Conservation (phyloP, 352 stramenopile species). For the Phytopythium helicoides region DNA sequence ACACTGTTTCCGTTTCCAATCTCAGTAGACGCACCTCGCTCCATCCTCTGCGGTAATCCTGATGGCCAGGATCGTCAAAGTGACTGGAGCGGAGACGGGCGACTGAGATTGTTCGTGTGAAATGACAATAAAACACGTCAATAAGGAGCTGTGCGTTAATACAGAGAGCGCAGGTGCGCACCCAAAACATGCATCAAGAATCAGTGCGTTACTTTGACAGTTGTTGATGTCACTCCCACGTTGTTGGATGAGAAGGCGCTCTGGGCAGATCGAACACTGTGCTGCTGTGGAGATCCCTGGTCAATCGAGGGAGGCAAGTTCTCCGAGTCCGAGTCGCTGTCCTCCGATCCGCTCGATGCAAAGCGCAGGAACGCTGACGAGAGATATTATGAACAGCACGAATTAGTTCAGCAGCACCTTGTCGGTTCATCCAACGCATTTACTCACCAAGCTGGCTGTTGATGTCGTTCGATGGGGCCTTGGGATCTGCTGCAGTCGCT, state of each 20-base stretch:
- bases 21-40: too few species aligned
- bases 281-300: conserved; percentile 20
- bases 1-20: too few species aligned
- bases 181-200: background rate
- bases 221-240: conserved; percentile 6
- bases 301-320: conserved; percentile 3
- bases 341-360: conserved; percentile 47
- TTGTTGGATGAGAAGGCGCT: conserved; percentile 24
- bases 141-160: conserved; percentile 3
- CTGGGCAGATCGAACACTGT: conserved; percentile 25
- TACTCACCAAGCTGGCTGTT: conserved; percentile 16
- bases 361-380: conserved; percentile 49
- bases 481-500: background rate
- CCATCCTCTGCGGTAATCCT: background rate
- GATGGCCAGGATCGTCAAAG: conserved; percentile 21
- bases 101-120: conserved; percentile 7
- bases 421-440: background rate
- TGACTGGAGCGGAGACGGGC: conserved; percentile 7
- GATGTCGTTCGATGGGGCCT: background rate
- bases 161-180: background rate
- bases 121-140: background rate
- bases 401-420: too few species aligned
- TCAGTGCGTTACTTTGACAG: conserved; percentile 31
- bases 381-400: background rate
- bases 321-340: conserved; percentile 34